These are phyloP conservation scores for Scheffersomyces ergatensis DNA, from an alignment of 805 yeast genomes.

Conservation along the genomic window DNA sequence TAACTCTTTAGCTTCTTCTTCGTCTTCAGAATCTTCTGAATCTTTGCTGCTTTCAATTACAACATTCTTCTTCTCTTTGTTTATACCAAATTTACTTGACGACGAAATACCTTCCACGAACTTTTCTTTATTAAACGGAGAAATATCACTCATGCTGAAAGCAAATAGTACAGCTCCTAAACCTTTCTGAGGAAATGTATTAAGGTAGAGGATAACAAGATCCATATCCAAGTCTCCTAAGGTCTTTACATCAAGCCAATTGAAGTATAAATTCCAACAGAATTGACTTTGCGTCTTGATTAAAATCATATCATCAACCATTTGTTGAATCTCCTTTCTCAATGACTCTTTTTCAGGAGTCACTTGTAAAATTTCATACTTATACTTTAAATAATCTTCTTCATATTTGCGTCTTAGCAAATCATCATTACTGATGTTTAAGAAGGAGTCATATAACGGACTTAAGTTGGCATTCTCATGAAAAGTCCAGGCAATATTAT, in stretches of 20 bases:
- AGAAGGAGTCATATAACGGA: conserved; percentile 49
- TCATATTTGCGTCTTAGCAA: conserved; percentile 56
- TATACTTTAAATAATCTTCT: conserved; percentile 55
- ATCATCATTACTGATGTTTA: conserved; percentile 63
- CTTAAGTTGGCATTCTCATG: conserved; percentile 53
- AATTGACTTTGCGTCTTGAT: conserved; percentile 57
- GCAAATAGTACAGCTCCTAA: conserved; percentile 62
- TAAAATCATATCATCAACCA: conserved; percentile 71
- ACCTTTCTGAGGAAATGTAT: conserved; percentile 57
- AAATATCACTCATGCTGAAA: conserved; percentile 63
- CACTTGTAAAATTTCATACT: conserved; percentile 50
- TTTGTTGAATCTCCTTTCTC: conserved; percentile 45
- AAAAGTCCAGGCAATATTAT: conserved; percentile 43
- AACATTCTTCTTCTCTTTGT: conserved; percentile 9
- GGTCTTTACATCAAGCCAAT: conserved; percentile 62
- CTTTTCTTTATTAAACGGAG: conserved; percentile 49
- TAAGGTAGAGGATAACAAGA: conserved; percentile 50
- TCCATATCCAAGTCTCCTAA: conserved; percentile 47
- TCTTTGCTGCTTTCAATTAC: conserved; percentile 3
- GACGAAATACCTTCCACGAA: conserved; percentile 16
- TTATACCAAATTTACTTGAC: conserved; percentile 2
- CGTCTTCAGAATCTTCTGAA: conserved; percentile 10
- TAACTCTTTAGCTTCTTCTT: conserved; percentile 3
- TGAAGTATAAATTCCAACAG: conserved; percentile 75
- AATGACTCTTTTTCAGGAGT: conserved; percentile 48